Base-by-base conservation (phyloP, 768 basidiomycete genomes). In the Russula sp. region DNA sequence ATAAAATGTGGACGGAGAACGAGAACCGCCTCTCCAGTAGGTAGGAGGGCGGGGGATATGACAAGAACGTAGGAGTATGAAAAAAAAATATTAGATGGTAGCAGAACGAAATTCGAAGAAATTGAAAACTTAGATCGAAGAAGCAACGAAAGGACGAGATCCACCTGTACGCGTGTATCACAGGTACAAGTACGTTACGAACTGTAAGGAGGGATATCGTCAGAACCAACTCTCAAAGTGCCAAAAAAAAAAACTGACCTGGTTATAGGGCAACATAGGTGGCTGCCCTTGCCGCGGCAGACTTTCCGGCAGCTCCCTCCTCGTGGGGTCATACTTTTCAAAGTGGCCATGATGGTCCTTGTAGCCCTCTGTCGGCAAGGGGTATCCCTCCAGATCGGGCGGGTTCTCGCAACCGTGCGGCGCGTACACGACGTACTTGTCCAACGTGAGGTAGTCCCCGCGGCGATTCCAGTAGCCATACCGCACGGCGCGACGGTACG, bases 401-500 rank as follows among this genome's bases (percentile, higher is more conserved):
- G 88, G 88, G 66, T 83, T 84, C n/a, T 79, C 77, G 49, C 72
- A 70, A 8, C 76, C 71, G 0, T 70, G 72, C 1, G 88, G 88
- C 8, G 85, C 87, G 59, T 84, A 88, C 35, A 90, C 87, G 64
- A 88, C 75, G 66, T 74, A 84, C 50, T 78, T 77, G 20, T 75
- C 72, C 22, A 70, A 56, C 22, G 84, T 86, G 38, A 87, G 77
- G 66, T 88, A 82, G 69, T 90, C 88, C 0, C 88, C 88, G 1
- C 87, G 82, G n/a, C 79, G 69, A 65, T 90, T 90, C 88, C 88
- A 90, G 66, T 75, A 83, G 1, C 88, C 88, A 38, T 73, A 72
- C 20, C 87, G 84, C 9, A 76, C 56, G 60, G 76, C 74, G 62
- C 63, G 68, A 2, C 64, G 61, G 22, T 36, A 72, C 56, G 57